These are phyloP conservation scores for Histomonas meleagridis DNA, from an alignment of 208 protist genomes.

Conservation along the genomic window DNA sequence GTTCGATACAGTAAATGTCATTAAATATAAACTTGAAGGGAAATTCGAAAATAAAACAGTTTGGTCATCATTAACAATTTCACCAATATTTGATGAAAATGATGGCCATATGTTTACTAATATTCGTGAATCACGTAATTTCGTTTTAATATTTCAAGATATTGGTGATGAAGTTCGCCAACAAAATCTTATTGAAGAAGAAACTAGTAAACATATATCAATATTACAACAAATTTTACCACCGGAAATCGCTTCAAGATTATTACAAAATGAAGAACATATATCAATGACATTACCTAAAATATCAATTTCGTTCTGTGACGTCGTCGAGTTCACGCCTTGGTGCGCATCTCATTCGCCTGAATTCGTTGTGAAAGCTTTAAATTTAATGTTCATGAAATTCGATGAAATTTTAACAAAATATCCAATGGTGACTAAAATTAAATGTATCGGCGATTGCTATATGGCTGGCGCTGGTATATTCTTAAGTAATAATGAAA, in stretches of 20 bases:
- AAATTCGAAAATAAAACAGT: not conserved
- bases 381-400: not conserved
- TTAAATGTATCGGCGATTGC: conserved; percentile 11
- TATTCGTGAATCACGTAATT: not conserved
- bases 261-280: not conserved
- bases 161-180: not conserved
- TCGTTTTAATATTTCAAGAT: not conserved
- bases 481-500: too few relatives aligned
- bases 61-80: not conserved
- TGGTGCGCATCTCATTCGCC: conserved; percentile 16
- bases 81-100: not conserved
- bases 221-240: conserved; percentile 12
- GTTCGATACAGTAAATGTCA: too few relatives aligned
- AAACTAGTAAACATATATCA: not conserved
- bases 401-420: not conserved
- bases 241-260: not conserved
- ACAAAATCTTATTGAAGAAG: not conserved
- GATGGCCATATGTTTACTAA: not conserved
- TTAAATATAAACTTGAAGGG: not conserved
- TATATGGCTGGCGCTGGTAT: conserved; percentile 19
- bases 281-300: not conserved
- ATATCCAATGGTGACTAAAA: not conserved
- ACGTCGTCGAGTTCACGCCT: not conserved
- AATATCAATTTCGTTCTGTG: not conserved
- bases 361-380: not conserved